Evolutionary conservation across 441 rosid genomes (phyloP).

Genomic region (Jatropha multifida): DNA sequence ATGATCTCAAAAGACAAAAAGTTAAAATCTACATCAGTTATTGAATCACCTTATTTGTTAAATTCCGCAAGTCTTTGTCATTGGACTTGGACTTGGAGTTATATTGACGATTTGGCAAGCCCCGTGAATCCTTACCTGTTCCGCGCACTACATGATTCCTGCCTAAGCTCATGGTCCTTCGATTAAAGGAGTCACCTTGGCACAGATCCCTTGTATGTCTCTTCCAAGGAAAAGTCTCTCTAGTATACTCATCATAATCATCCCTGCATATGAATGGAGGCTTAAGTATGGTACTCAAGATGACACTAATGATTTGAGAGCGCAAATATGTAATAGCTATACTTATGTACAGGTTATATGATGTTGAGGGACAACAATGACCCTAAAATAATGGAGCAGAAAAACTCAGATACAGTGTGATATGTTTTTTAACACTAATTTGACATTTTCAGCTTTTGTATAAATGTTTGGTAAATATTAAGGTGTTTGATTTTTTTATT

Average conservation of each 20-base stretch:
- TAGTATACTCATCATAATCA: conserved; percentile 46
- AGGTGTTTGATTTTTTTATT: neutral
- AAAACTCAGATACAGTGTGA: neutral
- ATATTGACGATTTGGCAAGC: conserved; percentile 45
- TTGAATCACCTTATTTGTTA: conserved; percentile 59
- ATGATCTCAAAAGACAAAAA: conserved; percentile 4
- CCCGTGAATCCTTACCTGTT: conserved; percentile 41
- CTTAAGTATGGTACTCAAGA: neutral
- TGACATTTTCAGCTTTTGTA: neutral
- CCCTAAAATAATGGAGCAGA: neutral
- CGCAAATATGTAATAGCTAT: neutral
- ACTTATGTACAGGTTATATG: neutral
- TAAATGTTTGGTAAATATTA: neutral
- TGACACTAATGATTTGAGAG: neutral
- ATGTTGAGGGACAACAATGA: neutral
- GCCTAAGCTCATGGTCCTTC: conserved; percentile 43
- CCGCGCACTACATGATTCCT: conserved; percentile 40
- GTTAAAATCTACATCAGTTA: conserved; percentile 3
- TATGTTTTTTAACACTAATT: neutral
- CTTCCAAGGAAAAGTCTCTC: conserved; percentile 74
- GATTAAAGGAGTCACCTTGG: conserved; percentile 40
- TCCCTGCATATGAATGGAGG: conserved; percentile 48
- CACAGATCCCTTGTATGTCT: conserved; percentile 52
- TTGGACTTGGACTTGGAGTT: conserved; percentile 44
- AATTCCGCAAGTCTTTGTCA: conserved; percentile 33